Evolutionary conservation across 805 yeast species (phyloP), one percentile per base, ranked within the genome.

Genomic region (Candida jianshihensis): DNA sequence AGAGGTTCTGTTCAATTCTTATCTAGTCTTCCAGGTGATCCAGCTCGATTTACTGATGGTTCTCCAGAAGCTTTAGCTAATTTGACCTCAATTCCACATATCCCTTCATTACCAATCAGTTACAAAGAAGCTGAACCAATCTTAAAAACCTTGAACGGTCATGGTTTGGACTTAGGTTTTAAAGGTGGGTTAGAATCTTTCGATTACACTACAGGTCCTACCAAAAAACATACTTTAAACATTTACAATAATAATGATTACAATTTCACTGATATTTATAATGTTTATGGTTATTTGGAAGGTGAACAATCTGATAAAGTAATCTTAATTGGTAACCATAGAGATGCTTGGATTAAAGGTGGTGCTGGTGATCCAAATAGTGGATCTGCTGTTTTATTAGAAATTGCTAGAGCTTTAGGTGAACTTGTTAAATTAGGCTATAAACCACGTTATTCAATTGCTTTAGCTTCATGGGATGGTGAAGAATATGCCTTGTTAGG

Each of bases 331-430:
- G 92, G 92, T 25, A 82, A 81, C 54, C 92, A 82, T 53, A 72
- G 87, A 37, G 92, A 83, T 53, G 78, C 89, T 3, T 84, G 90
- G 92, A 71, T 78, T 39, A 73, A 77, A 39, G 84, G 84, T 33
- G 86, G 86, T 13, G 88, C 89, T 1, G 80, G 76, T 19, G 92
- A 83, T 57, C 89, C 92, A 21, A 82, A 82, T 56, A 70, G 81
- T 19, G 90, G 90, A 1, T 70, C 83, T 14, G 79, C 88, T 1
- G 74, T 68, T 1, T 42, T 80, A 43, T 56, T 82, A 30, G 90
- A 82, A 53, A 59, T 82, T 29, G 78, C 79, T 7, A 64, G 84
- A 33, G 78, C 73, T 1, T 61, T 81, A 25, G 71, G 75, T 18
- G 71, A 64, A 30, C 60, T 82, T 35, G 42, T 55, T 22, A 61